Base-by-base conservation (phyloP, 805 yeast species). In the Candida succiphila region DNA sequence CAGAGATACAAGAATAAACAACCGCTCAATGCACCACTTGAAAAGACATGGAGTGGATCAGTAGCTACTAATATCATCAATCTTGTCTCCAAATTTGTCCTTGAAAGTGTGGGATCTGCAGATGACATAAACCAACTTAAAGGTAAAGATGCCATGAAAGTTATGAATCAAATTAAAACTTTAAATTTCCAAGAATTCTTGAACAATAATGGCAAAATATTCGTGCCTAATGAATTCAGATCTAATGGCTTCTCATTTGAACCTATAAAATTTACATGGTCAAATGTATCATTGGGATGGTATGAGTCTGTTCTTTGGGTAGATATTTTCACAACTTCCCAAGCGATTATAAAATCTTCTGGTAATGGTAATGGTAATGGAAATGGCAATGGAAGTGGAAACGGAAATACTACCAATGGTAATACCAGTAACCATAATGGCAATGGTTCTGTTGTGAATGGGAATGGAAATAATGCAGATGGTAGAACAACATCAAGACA, bases 221-320 rank as follows among this genome's bases (percentile, higher is more conserved):
- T 25, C 15, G n/a, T 28, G 14, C 19, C 47, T 10, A 12, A 13
- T 31, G 4, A 34, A 37, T 7, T 34, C 45, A 10, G 48, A 49
- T 45, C 65, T 22, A 66, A 71, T 0, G 14, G 33, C 3, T 54
- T 67, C 0, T 58, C 61, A 3, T 63, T 72, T 40, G 65, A 60
- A 32, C 61, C 67, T 4, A 57, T 79, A 40, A 61, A 51, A 37
- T 78, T 83, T 43, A 51, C 58, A 5, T 84, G 94, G 94, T 67
- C 72, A 26, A 59, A 58, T 34, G 48, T 65, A 17, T 75, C 84
- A 0, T 56, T 82, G 17, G 88, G 87, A 0, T 84, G 94, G 94
- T 83, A 83, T 52, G 64, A 69, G 26, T 67, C 81, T 4, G 58
- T 80, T 8, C 45, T 83, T 18, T 80, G 83, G 77, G 73, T 77